phyloP scores from a whole-genome alignment of 139 green algal genomes.

The Chlamydomonas sp. region DNA sequence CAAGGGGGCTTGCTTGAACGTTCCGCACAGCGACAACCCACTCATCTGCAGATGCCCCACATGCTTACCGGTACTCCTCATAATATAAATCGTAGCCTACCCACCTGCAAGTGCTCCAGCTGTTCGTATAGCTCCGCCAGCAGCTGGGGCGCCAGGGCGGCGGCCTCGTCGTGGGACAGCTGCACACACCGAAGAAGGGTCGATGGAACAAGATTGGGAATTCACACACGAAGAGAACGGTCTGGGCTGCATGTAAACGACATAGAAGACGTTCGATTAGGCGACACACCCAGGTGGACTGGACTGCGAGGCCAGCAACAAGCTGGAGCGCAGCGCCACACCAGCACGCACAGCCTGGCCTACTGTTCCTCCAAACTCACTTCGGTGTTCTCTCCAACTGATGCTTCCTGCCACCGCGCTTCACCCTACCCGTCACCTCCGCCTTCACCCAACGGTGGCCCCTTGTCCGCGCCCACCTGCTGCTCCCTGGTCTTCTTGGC shows the following conservation, averaged over 20 bases:
- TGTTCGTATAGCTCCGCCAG: slow-evolving; percentile 40
- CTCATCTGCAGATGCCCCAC: no score
- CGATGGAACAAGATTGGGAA: neutral
- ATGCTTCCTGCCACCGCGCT: neutral
- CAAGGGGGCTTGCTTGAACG: no score
- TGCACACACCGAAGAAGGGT: neutral
- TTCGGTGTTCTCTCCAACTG: neutral
- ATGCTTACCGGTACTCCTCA: neutral
- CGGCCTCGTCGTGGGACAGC: slow-evolving; percentile 15
- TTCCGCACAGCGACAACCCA: no score
- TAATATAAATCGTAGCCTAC: neutral
- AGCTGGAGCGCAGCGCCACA: no score
- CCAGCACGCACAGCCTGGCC: no score
- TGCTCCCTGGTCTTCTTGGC: neutral
- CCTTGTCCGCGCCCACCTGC: neutral
- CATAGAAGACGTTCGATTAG: no score
- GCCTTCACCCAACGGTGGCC: neutral
- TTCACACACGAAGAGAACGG: neutral
- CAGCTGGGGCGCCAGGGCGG: slow-evolving; percentile 8
- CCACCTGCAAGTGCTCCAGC: slow-evolving; percentile 34
- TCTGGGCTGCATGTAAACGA: neutral
- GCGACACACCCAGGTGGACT: no score
- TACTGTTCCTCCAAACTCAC: neutral
- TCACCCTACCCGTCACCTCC: neutral
- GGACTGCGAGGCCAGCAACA: no score